These are phyloP conservation scores for Warburgia ugandensis DNA, from an alignment of 164 flowering plant species.

Conservation along the genomic window DNA sequence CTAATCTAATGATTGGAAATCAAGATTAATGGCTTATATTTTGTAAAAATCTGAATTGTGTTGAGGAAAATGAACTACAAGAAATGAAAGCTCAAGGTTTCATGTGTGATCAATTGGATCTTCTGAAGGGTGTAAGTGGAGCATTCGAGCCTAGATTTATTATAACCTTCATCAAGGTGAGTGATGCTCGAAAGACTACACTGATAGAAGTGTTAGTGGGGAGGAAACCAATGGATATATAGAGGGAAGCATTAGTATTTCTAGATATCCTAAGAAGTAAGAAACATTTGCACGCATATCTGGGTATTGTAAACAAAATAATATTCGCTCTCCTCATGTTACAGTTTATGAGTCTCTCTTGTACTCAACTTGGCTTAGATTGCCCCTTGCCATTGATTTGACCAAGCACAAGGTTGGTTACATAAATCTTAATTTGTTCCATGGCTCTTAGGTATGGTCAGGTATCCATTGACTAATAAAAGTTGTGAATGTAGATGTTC, in stretches of 20 bases:
- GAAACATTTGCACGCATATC: conserved; percentile 49
- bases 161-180: conserved; percentile 51
- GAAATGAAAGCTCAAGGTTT: conserved; percentile 52
- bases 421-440: background rate
- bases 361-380: conserved; percentile 55
- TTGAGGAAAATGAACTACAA: too few species aligned
- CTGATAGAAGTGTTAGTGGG: conserved; percentile 51
- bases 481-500: conserved; percentile 28
- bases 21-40: too few species aligned
- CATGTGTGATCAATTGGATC: conserved; percentile 26
- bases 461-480: background rate
- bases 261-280: conserved; percentile 44
- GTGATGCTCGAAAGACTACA: conserved; percentile 61
- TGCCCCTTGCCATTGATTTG: conserved; percentile 30
- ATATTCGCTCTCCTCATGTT: conserved; percentile 52
- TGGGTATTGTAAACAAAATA: conserved; percentile 51
- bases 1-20: too few species aligned
- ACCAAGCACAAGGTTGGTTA: conserved; percentile 30
- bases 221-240: conserved; percentile 44
- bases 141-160: conserved; percentile 51
- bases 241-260: conserved; percentile 36
- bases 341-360: conserved; percentile 44
- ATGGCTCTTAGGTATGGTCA: background rate
- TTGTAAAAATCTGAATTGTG: too few species aligned
- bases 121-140: conserved; percentile 42